phyloP scores from a whole-genome alignment of 202 grass and related monocot species.

The Digitaria exilis region DNA sequence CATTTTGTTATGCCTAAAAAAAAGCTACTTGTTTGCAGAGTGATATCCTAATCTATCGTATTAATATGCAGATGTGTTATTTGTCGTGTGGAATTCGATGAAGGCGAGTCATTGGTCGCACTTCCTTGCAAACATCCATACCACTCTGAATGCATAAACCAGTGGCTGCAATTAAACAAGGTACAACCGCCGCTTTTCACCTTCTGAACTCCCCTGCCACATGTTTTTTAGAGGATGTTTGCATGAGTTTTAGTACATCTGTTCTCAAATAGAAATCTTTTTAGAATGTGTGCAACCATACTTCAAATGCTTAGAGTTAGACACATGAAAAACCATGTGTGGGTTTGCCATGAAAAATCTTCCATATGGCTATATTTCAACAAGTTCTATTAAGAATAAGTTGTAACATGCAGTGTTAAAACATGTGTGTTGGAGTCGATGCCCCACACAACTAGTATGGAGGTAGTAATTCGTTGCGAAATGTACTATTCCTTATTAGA shows the following conservation, averaged over 20 bases:
- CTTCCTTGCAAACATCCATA: constrained; percentile 93
- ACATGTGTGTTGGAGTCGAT: too few relatives aligned
- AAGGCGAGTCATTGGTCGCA: constrained; percentile 73
- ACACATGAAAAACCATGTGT: too few relatives aligned
- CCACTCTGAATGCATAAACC: constrained; percentile 90
- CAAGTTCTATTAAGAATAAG: neutral
- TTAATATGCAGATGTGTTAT: constrained; percentile 79
- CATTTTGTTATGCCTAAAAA: neutral
- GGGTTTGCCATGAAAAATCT: neutral
- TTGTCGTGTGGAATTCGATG: constrained; percentile 92
- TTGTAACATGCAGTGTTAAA: neutral
- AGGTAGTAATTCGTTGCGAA: too few relatives aligned
- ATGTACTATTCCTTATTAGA: neutral
- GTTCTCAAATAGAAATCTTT: neutral
- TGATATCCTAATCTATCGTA: constrained; percentile 22
- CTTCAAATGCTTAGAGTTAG: too few relatives aligned
- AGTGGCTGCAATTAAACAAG: constrained; percentile 97
- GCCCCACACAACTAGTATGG: too few relatives aligned
- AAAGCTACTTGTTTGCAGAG: neutral
- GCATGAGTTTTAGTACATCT: neutral
- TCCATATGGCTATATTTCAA: neutral
- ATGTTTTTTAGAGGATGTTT: neutral
- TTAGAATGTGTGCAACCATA: neutral
- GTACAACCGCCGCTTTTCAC: constrained; percentile 29
- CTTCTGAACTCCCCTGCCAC: neutral